phyloP scores from a whole-genome alignment of 257 asterid genomes.

The Solanum dulcamara region DNA sequence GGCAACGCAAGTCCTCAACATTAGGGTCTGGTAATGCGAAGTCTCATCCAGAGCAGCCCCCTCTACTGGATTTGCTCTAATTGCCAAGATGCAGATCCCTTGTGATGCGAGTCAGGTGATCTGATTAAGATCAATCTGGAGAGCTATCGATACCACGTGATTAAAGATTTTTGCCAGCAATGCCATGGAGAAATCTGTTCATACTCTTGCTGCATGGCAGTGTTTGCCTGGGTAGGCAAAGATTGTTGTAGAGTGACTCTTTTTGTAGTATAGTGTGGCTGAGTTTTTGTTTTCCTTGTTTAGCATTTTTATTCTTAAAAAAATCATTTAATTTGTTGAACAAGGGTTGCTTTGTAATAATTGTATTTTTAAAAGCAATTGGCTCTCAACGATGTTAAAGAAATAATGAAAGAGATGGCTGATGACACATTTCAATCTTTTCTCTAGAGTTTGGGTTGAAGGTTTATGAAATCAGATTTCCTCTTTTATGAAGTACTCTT shows the following conservation, averaged over 20 bases:
- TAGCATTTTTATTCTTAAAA: not conserved
- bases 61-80: slow-evolving; percentile 76
- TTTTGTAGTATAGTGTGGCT: slow-evolving; percentile 1
- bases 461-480: not conserved
- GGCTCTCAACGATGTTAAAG: not conserved
- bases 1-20: slow-evolving; percentile 29
- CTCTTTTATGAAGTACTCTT: not conserved
- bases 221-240: slow-evolving; percentile 1
- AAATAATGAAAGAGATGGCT: not conserved
- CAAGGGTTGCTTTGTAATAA: not conserved
- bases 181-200: not conserved
- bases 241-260: not conserved
- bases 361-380: not conserved
- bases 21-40: slow-evolving; percentile 24
- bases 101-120: not conserved
- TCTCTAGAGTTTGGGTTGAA: not conserved
- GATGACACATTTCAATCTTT: not conserved
- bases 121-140: not conserved
- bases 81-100: not conserved
- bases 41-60: slow-evolving; percentile 47
- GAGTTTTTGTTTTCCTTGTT: not conserved
- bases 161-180: not conserved
- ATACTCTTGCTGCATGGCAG: not conserved
- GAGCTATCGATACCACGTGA: not conserved
- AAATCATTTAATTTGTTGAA: not conserved